Conservation (phyloP, 208 protist genomes). For the Balamuthia mandrillaris region DNA sequence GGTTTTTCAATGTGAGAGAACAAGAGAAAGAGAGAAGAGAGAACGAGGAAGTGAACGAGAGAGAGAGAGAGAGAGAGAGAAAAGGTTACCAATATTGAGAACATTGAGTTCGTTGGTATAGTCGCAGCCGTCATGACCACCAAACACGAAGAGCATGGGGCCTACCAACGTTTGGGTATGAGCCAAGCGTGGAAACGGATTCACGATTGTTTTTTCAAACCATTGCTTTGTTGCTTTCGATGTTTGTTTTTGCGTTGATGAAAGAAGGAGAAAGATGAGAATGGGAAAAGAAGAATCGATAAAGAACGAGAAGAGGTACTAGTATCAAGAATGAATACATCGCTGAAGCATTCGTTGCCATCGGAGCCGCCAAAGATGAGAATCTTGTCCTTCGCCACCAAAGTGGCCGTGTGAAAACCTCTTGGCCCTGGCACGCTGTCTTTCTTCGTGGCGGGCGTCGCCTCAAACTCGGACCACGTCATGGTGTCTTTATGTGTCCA, state of each 20-base stretch:
- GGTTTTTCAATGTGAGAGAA: no score
- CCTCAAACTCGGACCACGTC: not conserved
- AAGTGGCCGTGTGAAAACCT: not conserved
- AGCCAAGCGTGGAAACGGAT: not conserved
- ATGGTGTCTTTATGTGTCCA: not conserved
- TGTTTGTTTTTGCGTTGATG: no score
- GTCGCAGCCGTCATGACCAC: not conserved
- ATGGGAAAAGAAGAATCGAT: no score
- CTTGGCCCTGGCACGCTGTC: not conserved
- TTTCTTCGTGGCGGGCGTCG: no score
- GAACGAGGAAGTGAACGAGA: no score
- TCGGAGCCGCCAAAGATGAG: constrained; percentile 1
- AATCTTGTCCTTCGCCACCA: not conserved
- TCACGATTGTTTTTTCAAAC: not conserved
- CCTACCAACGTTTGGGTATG: not conserved
- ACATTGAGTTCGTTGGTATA: constrained; percentile 14
- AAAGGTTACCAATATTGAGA: not conserved
- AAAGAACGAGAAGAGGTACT: no score
- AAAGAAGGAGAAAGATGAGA: no score
- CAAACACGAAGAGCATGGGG: not conserved
- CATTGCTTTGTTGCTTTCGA: no score
- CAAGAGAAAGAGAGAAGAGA: no score
- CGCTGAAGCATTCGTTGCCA: constrained; percentile 20
- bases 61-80: not conserved
- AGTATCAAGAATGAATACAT: not conserved